These are phyloP conservation scores for Saccharata proteae DNA, from an alignment of 2,329 filamentous ascomycete species.

Conservation along the genomic window DNA sequence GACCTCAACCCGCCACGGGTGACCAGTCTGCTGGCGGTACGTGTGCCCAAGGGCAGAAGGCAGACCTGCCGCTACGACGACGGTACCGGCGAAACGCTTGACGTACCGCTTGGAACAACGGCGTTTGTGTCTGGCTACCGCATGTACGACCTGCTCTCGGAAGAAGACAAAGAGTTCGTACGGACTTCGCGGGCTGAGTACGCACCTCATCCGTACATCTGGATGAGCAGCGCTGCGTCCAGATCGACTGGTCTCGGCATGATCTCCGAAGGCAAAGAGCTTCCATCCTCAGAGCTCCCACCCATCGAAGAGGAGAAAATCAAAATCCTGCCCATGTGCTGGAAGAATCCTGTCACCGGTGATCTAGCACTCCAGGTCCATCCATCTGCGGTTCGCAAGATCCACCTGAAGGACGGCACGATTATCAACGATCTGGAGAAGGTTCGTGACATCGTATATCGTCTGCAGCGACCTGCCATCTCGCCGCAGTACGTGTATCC, in stretches of 20 bases:
- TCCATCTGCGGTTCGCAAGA: conserved; percentile 56
- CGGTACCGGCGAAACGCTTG: conserved; percentile 50
- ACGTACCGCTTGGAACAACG: conserved; percentile 62
- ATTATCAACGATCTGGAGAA: conserved; percentile 56
- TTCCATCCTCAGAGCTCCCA: conserved; percentile 48
- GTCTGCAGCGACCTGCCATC: conserved; percentile 61
- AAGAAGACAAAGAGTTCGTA: conserved; percentile 55
- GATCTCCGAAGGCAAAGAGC: conserved; percentile 52
- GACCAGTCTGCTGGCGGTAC: conserved; percentile 62
- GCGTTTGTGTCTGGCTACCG: conserved; percentile 61
- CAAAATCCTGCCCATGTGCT: conserved; percentile 63
- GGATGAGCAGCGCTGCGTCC: conserved; percentile 61
- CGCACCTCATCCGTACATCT: conserved; percentile 68
- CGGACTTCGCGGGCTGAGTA: conserved; percentile 59
- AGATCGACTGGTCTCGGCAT: conserved; percentile 60
- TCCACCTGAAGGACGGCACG: conserved; percentile 54
- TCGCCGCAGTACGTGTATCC: conserved; percentile 56
- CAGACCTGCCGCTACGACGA: conserved; percentile 66
- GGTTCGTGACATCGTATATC: conserved; percentile 59
- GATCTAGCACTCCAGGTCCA: conserved; percentile 61
- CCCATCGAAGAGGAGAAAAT: conserved; percentile 54
- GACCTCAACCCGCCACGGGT: conserved; percentile 61
- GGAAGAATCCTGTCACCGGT: conserved; percentile 62
- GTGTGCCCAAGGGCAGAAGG: conserved; percentile 52
- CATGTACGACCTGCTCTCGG: conserved; percentile 56